A percentile compares a stretch with the other conserved stretches of the same genome.
Conservation (phyloP, 2,329 filamentous ascomycete genomes). For the Apiospora sp. region DNA sequence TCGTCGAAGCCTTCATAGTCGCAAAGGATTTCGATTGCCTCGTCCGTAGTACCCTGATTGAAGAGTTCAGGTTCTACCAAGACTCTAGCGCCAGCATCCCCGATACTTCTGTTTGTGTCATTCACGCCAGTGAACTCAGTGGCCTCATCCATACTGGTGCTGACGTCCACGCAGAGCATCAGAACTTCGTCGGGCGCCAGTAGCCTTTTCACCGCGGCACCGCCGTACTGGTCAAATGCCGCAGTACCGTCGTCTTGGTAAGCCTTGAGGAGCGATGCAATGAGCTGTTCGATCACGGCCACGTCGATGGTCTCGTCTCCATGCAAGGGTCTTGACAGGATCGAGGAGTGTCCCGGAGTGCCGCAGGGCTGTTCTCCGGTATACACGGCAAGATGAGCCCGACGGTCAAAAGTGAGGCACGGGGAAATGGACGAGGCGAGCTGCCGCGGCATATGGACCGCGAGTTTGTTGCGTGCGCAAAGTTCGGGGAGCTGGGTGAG, state of each 20-base stretch:
- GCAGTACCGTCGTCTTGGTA: background rate
- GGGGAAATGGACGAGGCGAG: background rate
- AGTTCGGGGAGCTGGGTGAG: background rate
- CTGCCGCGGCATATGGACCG: background rate
- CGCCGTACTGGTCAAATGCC: background rate
- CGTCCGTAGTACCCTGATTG: background rate
- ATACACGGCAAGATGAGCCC: background rate
- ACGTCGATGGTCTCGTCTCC: background rate
- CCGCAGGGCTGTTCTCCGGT: background rate
- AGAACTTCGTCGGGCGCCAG: background rate
- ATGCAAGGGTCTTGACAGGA: background rate
- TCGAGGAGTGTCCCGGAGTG: background rate
- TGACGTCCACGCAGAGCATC: background rate
- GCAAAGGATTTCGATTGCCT: background rate
- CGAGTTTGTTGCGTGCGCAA: background rate
- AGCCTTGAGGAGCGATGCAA: background rate
- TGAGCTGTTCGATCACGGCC: background rate
- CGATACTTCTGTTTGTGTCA: background rate
- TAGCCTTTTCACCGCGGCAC: background rate
- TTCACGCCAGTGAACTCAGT: background rate
- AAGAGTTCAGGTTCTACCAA: background rate
- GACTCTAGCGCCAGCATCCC: background rate
- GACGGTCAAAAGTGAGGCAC: background rate
- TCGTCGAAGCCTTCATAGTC: background rate
- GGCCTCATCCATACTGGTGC: background rate